phyloP scores from a whole-genome alignment of 1,139 yeast species.

The Kodamaea derodonti region DNA sequence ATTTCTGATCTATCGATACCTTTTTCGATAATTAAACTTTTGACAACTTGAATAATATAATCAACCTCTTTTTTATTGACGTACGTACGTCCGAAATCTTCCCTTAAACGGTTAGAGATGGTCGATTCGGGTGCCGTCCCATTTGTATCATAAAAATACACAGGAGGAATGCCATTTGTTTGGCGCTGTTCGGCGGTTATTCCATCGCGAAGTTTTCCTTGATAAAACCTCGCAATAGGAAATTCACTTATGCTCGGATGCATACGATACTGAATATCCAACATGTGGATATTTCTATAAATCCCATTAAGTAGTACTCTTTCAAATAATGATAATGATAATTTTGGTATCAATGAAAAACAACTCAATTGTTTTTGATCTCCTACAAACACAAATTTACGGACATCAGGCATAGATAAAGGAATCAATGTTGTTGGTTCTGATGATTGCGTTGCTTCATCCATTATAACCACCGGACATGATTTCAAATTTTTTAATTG shows the following conservation, averaged over 20 bases:
- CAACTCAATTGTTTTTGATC: slow-evolving; percentile 65
- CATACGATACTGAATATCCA: slow-evolving; percentile 72
- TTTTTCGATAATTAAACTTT: slow-evolving; percentile 50
- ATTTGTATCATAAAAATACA: slow-evolving; percentile 51
- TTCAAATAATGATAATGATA: slow-evolving; percentile 58
- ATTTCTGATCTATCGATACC: slow-evolving; percentile 48
- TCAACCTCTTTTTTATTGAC: slow-evolving; percentile 51
- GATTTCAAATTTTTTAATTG: slow-evolving; percentile 52
- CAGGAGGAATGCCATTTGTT: slow-evolving; percentile 44
- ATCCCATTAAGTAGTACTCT: slow-evolving; percentile 54
- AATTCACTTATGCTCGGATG: slow-evolving; percentile 60
- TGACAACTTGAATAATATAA: slow-evolving; percentile 43
- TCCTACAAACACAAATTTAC: slow-evolving; percentile 67
- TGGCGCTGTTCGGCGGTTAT: slow-evolving; percentile 47
- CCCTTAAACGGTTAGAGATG: slow-evolving; percentile 43
- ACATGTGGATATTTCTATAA: slow-evolving; percentile 58
- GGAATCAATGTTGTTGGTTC: slow-evolving; percentile 71
- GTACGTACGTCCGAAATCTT: slow-evolving; percentile 52
- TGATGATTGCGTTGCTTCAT: slow-evolving; percentile 45
- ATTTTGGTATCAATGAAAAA: slow-evolving; percentile 60
- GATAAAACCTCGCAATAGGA: slow-evolving; percentile 56
- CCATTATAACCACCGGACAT: slow-evolving; percentile 66
- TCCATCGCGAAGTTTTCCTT: slow-evolving; percentile 55
- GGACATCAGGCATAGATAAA: slow-evolving; percentile 62
- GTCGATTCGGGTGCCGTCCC: slow-evolving; percentile 40